These are phyloP conservation scores for Mangifera indica DNA, from an alignment of 345 rosid genomes.

Conservation along the genomic window DNA sequence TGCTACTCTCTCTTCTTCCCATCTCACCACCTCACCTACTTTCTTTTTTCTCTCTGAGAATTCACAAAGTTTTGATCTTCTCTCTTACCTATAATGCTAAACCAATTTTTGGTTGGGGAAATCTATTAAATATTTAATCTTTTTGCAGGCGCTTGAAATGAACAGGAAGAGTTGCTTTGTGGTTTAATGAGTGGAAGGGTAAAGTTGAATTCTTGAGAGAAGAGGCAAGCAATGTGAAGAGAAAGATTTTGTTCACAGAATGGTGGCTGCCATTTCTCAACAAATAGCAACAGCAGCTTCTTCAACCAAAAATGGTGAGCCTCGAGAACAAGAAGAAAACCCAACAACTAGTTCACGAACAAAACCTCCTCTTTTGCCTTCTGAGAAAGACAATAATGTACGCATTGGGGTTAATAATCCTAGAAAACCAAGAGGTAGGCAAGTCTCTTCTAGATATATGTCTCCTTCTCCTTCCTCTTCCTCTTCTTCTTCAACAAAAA, in stretches of 20 bases:
- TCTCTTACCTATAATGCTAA: constrained; percentile 26
- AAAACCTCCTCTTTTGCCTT: constrained; percentile 33
- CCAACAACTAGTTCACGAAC: constrained; percentile 22
- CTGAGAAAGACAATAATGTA: constrained; percentile 35
- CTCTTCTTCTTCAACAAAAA: constrained; percentile 36
- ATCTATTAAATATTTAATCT: no score
- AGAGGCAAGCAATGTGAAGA: constrained; percentile 23
- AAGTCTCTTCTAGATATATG: constrained; percentile 80
- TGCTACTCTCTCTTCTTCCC: constrained; percentile 23
- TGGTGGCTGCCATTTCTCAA: constrained; percentile 70
- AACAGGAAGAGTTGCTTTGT: neutral
- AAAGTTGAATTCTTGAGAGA: constrained; percentile 28
- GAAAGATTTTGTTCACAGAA: constrained; percentile 29
- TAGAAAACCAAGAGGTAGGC: constrained; percentile 69
- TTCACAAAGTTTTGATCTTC: constrained; percentile 12
- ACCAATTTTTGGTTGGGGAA: neutral
- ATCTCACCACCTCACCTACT: constrained; percentile 16
- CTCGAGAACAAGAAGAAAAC: constrained; percentile 17
- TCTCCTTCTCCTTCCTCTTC: constrained; percentile 85
- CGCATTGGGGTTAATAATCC: constrained; percentile 21
- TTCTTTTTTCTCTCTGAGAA: neutral
- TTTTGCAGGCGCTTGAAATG: constrained; percentile 19
- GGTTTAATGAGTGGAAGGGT: constrained; percentile 13
- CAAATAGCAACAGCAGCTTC: constrained; percentile 35
- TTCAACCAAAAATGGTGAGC: constrained; percentile 19